Conservation (phyloP, 768 basidiomycete genomes). For the Leccinum barrowsii region DNA sequence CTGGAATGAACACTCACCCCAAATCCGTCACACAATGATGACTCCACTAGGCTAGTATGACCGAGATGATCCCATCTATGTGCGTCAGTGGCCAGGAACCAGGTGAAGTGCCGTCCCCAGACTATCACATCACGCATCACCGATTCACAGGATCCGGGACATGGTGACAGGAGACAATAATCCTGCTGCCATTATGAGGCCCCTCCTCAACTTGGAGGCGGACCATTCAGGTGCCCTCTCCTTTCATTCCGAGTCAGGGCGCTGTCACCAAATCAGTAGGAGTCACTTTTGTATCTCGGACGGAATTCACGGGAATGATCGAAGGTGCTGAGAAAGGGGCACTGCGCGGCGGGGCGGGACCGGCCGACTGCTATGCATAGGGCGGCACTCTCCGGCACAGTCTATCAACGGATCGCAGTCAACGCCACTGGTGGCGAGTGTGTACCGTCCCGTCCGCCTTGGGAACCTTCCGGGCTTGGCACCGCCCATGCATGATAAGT, state of each 20-base stretch:
- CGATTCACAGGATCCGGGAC: slow-evolving; percentile 9
- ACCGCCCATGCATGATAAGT: neutral
- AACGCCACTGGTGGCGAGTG: neutral
- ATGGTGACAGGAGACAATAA: neutral
- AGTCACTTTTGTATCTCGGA: neutral
- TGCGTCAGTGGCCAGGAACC: slow-evolving; percentile 18
- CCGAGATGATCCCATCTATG: slow-evolving; percentile 10
- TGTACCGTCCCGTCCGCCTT: neutral
- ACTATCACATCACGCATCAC: slow-evolving; percentile 4
- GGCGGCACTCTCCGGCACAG: neutral
- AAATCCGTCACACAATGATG: slow-evolving; percentile 11
- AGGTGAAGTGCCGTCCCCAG: neutral
- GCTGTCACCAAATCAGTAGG: neutral
- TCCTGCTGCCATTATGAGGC: neutral
- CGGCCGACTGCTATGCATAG: neutral
- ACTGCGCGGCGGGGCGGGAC: neutral
- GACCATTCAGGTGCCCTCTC: slow-evolving; percentile 6
- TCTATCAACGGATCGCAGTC: neutral
- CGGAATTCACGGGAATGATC: neutral
- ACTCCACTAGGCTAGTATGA: neutral
- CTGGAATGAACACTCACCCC: neutral
- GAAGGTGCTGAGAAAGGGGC: neutral
- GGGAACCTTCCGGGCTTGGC: neutral
- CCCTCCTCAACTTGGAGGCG: slow-evolving; percentile 2
- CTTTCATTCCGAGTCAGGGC: neutral